Evolutionary conservation across 1,284 basidiomycete genomes (phyloP).

Genomic region (Boletellus sp.): DNA sequence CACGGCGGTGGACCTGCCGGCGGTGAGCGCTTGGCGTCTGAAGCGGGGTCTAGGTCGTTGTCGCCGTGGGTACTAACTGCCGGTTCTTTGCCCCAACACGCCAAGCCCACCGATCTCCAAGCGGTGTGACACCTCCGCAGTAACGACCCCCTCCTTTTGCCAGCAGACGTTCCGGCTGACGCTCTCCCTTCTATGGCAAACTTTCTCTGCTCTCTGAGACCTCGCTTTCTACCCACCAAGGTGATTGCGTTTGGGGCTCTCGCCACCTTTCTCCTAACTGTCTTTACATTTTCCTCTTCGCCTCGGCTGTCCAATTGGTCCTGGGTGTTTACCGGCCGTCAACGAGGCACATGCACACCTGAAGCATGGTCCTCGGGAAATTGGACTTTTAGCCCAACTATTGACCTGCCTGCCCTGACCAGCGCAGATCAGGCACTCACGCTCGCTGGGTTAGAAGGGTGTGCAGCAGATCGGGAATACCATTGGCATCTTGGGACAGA

Average conservation of each 20-base stretch:
- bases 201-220: conserved; percentile 14
- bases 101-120: conserved; percentile 1
- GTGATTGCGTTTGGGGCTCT: conserved; percentile 22
- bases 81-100: conserved; percentile 2
- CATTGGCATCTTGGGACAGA: conserved; percentile 59
- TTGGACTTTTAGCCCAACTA: conserved; percentile 41
- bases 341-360: conserved; percentile 38
- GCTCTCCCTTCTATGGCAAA: not conserved
- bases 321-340: conserved; percentile 23
- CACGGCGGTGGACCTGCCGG: too few species aligned
- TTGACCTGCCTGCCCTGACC: conserved; percentile 36
- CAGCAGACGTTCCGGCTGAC: too few species aligned
- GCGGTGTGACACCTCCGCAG: conserved; percentile 11
- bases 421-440: conserved; percentile 41
- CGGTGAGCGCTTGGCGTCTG: not conserved
- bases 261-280: conserved; percentile 17
- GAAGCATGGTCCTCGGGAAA: conserved; percentile 40
- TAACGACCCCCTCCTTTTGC: not conserved
- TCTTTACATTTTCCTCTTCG: conserved; percentile 27
- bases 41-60: not conserved
- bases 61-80: conserved; percentile 2
- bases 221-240: conserved; percentile 21
- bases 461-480: conserved; percentile 58
- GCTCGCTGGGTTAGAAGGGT: conserved; percentile 55
- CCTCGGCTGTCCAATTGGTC: conserved; percentile 21